Conservation (phyloP, 202 grass and related monocot species). For the Dendrocalamus latiflorus region DNA sequence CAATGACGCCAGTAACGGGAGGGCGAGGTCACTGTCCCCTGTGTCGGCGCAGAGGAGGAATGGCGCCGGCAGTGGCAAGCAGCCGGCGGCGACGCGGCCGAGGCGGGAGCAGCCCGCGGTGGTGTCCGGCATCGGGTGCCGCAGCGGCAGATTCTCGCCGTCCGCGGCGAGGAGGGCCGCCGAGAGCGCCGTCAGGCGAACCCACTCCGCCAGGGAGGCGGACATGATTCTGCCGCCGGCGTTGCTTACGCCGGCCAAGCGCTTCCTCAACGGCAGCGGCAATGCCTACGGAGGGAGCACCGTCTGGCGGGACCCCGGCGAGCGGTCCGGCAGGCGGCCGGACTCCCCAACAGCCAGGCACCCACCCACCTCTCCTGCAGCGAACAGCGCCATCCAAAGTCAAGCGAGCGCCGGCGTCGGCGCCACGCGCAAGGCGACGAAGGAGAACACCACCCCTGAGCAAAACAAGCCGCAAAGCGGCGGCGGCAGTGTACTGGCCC, state of each 20-base stretch:
- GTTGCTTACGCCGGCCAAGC: slow-evolving; percentile 14
- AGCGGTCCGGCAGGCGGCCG: slow-evolving; percentile 24
- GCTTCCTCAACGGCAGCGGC: background rate
- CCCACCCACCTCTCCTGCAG: background rate
- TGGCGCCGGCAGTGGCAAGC: background rate
- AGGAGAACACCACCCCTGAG: background rate
- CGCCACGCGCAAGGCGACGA: background rate
- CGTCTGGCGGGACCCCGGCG: slow-evolving; percentile 28
- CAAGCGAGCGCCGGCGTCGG: background rate
- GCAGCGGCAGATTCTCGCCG: slow-evolving; percentile 43
- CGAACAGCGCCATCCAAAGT: background rate
- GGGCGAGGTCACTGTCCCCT: slow-evolving; percentile 29
- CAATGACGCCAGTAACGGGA: background rate
- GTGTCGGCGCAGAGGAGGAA: background rate
- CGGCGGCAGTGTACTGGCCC: background rate
- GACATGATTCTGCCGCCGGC: slow-evolving; percentile 24
- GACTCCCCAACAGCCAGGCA: slow-evolving; percentile 32
- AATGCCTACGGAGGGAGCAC: background rate
- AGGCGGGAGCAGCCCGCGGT: slow-evolving; percentile 37
- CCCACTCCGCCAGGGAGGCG: slow-evolving; percentile 33
- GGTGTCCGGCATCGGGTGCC: too few species aligned
- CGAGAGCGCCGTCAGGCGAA: slow-evolving; percentile 34
- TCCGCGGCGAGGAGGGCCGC: slow-evolving; percentile 35
- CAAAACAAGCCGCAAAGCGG: slow-evolving; percentile 5
- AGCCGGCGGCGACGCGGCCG: background rate